phyloP scores from a whole-genome alignment of 768 basidiomycete species.

The Lentinula guzmanii region DNA sequence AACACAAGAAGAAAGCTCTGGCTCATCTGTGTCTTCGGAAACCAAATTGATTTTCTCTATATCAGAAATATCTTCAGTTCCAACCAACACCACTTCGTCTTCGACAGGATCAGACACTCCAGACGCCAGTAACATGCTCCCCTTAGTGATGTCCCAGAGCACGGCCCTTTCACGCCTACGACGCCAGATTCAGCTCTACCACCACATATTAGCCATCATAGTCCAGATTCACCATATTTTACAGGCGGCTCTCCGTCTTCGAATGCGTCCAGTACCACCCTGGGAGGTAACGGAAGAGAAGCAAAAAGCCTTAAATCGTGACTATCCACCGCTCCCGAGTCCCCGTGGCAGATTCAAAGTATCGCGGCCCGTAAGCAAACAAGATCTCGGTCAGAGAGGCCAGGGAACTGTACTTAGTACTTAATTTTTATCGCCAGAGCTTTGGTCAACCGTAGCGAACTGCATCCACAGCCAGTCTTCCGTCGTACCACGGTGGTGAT shows the following conservation, averaged over 20 bases:
- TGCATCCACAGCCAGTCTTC: conserved; percentile 99
- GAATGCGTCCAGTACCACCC: conserved; percentile 25
- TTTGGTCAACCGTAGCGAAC: conserved; percentile 70
- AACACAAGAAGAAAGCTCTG: not conserved
- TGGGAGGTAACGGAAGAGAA: conserved; percentile 8
- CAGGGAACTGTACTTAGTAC: conserved; percentile 54
- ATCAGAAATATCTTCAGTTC: not conserved
- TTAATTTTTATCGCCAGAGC: conserved; percentile 49
- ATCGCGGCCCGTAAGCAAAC: conserved; percentile 72
- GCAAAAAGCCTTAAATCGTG: conserved; percentile 60
- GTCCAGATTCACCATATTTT: conserved; percentile 30
- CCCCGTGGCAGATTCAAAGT: conserved; percentile 68
- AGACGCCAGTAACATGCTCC: not conserved
- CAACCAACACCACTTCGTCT: not conserved
- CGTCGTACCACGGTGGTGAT: conserved; percentile 73
- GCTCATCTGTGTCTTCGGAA: not conserved
- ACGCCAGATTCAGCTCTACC: conserved; percentile 1
- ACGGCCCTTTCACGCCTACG: conserved; percentile 12
- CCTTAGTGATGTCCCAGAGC: conserved; percentile 26
- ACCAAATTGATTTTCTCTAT: not conserved
- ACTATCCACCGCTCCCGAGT: conserved; percentile 50
- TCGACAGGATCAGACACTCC: not conserved
- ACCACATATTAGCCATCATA: not conserved
- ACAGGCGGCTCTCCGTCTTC: conserved; percentile 29
- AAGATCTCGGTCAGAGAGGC: conserved; percentile 70